phyloP scores from a whole-genome alignment of 306 rosid genomes.

The Argentina anserina region DNA sequence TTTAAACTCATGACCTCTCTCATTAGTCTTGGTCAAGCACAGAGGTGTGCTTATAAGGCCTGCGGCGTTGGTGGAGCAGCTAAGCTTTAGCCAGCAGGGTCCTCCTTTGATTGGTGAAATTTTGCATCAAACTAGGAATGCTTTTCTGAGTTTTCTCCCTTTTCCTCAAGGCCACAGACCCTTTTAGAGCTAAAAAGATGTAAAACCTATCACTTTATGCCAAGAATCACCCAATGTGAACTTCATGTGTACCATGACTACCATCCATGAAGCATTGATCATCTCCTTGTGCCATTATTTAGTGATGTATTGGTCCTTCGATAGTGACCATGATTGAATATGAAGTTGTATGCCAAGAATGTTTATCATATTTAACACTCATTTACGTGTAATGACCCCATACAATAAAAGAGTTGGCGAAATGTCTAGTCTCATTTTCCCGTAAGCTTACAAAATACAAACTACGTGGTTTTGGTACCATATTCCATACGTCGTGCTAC shows the following conservation, averaged over 20 bases:
- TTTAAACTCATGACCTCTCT: constrained; percentile 16
- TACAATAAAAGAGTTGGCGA: not conserved
- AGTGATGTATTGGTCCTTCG: constrained; percentile 4
- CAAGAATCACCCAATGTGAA: constrained; percentile 31
- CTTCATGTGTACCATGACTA: not conserved
- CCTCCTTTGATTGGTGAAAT: constrained; percentile 2
- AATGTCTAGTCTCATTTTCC: not conserved
- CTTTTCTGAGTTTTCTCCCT: constrained; percentile 9
- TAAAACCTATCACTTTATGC: constrained; percentile 27
- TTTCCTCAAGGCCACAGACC: constrained; percentile 17
- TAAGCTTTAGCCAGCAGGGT: not conserved
- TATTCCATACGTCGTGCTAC: not conserved
- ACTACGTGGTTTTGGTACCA: not conserved
- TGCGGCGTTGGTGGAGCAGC: constrained; percentile 30
- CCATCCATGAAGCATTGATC: not conserved
- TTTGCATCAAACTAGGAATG: constrained; percentile 20
- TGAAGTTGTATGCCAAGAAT: not conserved
- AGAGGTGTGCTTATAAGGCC: constrained; percentile 29
- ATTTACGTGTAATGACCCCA: not conserved
- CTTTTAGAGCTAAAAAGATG: constrained; percentile 19
- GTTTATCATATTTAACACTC: not conserved
- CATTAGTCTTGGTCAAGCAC: constrained; percentile 31
- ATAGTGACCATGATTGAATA: not conserved
- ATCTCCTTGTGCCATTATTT: constrained; percentile 10
- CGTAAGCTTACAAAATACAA: not conserved